A percentile compares a stretch with the other conserved stretches of the same genome.
phyloP scores from a whole-genome alignment of 208 protist species.

The Wallacemonas sp. region DNA sequence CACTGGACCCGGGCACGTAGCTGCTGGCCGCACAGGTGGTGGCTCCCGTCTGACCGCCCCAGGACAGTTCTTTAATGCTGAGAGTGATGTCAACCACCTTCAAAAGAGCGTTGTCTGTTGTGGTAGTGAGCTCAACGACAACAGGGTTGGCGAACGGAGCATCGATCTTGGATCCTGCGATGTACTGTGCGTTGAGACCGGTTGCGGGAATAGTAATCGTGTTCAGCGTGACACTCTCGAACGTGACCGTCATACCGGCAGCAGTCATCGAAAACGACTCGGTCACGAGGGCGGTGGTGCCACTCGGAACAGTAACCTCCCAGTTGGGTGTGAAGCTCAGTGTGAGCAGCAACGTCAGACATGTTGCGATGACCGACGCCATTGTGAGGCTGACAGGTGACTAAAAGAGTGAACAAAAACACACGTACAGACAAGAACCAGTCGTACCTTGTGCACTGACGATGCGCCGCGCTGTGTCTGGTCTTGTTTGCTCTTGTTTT shows the following conservation, averaged over 20 bases:
- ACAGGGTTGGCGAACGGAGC: not conserved
- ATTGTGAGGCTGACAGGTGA: not conserved
- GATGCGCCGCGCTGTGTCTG: no score
- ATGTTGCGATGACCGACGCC: not conserved
- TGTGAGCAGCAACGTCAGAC: not conserved
- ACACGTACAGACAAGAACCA: no score
- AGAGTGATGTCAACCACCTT: no score
- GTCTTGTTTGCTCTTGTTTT: no score
- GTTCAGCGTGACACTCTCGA: not conserved
- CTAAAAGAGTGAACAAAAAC: no score
- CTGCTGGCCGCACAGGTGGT: not conserved
- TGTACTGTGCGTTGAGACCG: not conserved
- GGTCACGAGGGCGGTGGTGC: not conserved
- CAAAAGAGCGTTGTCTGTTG: no score
- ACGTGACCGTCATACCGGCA: not conserved
- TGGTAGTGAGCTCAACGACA: no score
- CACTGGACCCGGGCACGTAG: not conserved
- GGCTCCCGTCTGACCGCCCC: no score
- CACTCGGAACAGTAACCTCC: not conserved
- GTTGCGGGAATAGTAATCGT: not conserved
- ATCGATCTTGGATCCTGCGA: not conserved
- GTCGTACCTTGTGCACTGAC: no score
- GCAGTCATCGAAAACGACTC: not conserved
- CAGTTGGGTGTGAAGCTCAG: constrained; percentile 5
- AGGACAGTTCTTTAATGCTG: not conserved